A percentile compares a stretch with the other conserved stretches of the same genome.
phyloP scores from a whole-genome alignment of 768 basidiomycete species.

The Amanita muscaria region DNA sequence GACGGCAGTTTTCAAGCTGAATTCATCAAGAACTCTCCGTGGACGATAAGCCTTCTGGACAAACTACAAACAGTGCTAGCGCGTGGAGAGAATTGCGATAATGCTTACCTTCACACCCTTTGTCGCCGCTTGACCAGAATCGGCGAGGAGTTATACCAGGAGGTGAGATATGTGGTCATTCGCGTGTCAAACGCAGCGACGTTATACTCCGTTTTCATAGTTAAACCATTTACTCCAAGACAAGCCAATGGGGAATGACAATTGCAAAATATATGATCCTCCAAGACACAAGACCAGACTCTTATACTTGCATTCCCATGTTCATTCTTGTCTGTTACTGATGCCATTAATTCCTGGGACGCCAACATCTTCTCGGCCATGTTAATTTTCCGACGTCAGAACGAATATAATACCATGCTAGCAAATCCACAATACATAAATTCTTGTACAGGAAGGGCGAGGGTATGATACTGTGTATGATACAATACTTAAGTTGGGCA shows the following conservation, averaged over 20 bases:
- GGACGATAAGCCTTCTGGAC: slow-evolving; percentile 37
- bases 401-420: too few species aligned
- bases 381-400: too few species aligned
- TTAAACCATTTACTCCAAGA: not conserved
- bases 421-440: too few species aligned
- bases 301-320: slow-evolving; percentile 1
- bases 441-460: too few species aligned
- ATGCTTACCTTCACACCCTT: not conserved
- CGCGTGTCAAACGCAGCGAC: not conserved
- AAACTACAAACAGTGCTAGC: slow-evolving; percentile 26
- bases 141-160: not conserved
- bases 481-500: too few species aligned
- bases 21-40: slow-evolving; percentile 34
- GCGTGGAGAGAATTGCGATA: not conserved
- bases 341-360: slow-evolving; percentile 5
- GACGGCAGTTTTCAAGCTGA: slow-evolving; percentile 12
- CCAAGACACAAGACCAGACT: not conserved
- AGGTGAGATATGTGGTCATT: not conserved
- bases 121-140: not conserved
- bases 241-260: not conserved
- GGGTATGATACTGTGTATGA: too few species aligned
- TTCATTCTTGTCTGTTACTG: slow-evolving; percentile 16
- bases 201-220: not conserved
- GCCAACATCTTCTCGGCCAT: too few species aligned
- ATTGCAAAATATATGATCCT: not conserved